Base-by-base conservation (phyloP, 2,329 filamentous ascomycete genomes). In the Byssothecium circinans region DNA sequence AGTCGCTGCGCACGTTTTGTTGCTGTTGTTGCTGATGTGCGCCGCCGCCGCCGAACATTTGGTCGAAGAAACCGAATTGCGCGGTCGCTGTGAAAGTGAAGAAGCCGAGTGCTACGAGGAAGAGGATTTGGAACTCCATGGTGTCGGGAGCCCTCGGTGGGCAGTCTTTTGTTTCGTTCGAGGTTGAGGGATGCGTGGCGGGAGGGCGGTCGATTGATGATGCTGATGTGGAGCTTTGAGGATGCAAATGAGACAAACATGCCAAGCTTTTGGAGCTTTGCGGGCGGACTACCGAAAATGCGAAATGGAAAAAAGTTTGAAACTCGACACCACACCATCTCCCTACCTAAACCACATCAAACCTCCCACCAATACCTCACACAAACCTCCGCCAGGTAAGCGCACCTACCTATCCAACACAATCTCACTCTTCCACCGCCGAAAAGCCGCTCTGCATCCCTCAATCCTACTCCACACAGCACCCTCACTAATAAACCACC, bases 61-160 rank as follows among this genome's bases (percentile, higher is more conserved):
- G 90, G 70, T 96, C 91, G 75, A 97, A 99, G 81, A 99, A 96
- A 68, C 89, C 87, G 72, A 97, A 97, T 74, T 97, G 92, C 10
- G 89, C 89, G 47, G 81, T 76, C 3, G 79, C 84, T 52, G 82
- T 74, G 11, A 89, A 66, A 22, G 90, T 70, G 41, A 88, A 74
- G 14, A 90, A 68, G 32, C 61, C 48, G 2, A 67, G 50, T 11
- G 70, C 46, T 10, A 72, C 37, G 22, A 70, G 36, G 27, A 75
- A 43, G 25, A 71, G 35, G 19, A 58, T 55, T 25, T 62, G 49
- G 54, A 70, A 53, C n/a, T 67, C 50, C 72, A 75, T 68, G 15
- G 5, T 50, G 43, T 8, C 19, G 25, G 20, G 19, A 22, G 18
- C 10, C 15, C 17, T 37, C 35, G 35, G 19, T 37, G 19, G 15